Evolutionary conservation across 352 stramenopile genomes (phyloP).

Genomic region (Peronospora destructor): DNA sequence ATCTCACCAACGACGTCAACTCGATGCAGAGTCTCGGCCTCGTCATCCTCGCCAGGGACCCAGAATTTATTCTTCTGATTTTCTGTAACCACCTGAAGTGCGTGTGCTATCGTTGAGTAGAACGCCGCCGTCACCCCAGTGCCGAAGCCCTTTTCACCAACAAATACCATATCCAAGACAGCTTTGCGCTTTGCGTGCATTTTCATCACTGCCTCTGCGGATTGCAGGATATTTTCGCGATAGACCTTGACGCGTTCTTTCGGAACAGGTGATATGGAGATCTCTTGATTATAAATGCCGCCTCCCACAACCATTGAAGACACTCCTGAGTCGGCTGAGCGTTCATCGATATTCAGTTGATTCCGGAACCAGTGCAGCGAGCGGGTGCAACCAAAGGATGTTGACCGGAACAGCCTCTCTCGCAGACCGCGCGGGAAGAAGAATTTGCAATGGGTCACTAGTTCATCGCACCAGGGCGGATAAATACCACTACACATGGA

Average conservation of each 20-base stretch:
- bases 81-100: constrained; percentile 49
- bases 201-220: constrained; percentile 76
- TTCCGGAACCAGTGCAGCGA: constrained; percentile 79
- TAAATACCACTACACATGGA: constrained; percentile 79
- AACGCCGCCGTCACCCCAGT: constrained; percentile 81
- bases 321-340: constrained; percentile 9
- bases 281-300: constrained; percentile 69
- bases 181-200: constrained; percentile 80
- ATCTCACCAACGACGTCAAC: constrained; percentile 8
- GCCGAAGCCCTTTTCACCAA: constrained; percentile 79
- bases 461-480: constrained; percentile 62
- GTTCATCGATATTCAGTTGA: constrained; percentile 53
- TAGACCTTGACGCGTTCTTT: constrained; percentile 84
- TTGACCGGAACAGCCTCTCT: constrained; percentile 67
- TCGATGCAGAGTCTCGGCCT: constrained; percentile 13
- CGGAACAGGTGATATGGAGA: constrained; percentile 74
- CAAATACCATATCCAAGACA: constrained; percentile 80
- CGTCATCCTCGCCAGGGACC: constrained; percentile 49
- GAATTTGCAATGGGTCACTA: constrained; percentile 76
- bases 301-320: constrained; percentile 21
- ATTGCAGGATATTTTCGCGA: constrained; percentile 65
- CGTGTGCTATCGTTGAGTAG: constrained; percentile 71
- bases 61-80: constrained; percentile 45
- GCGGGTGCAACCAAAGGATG: constrained; percentile 70
- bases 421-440: constrained; percentile 72